Evolutionary conservation across 2,329 filamentous ascomycete species (phyloP).

Genomic region (Scedosporium dehoogii): DNA sequence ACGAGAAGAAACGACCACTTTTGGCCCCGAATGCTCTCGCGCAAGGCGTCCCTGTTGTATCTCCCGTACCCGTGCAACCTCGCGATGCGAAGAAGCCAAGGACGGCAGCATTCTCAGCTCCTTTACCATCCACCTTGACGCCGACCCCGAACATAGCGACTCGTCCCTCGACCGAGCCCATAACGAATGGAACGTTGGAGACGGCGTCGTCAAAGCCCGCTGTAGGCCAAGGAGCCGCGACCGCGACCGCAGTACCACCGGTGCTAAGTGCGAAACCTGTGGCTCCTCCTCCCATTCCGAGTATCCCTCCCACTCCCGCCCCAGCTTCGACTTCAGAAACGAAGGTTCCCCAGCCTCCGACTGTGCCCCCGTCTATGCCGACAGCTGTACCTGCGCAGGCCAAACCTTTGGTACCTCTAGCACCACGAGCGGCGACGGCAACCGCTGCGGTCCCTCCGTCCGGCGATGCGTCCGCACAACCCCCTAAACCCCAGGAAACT

Average conservation of each 20-base stretch:
- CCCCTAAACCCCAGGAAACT: neutral
- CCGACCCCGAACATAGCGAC: neutral
- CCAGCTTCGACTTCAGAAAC: neutral
- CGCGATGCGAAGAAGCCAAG: conserved; percentile 1
- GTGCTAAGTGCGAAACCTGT: neutral
- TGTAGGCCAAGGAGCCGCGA: neutral
- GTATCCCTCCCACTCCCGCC: too few species aligned
- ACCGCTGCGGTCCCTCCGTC: neutral
- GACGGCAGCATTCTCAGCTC: neutral
- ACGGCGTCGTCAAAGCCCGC: neutral
- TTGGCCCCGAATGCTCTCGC: neutral
- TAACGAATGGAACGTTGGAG: neutral
- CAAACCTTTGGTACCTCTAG: neutral
- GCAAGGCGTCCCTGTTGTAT: neutral
- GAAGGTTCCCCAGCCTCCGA: neutral
- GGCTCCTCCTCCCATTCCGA: neutral
- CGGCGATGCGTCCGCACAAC: neutral
- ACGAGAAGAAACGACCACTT: neutral
- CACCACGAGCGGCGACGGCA: neutral
- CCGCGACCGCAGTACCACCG: neutral
- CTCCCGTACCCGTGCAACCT: neutral
- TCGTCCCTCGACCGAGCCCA: neutral
- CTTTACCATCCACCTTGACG: neutral
- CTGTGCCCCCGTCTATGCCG: neutral
- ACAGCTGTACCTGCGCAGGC: neutral